phyloP scores from a whole-genome alignment of 2,329 filamentous ascomycete species.

The Exophiala viscosa region DNA sequence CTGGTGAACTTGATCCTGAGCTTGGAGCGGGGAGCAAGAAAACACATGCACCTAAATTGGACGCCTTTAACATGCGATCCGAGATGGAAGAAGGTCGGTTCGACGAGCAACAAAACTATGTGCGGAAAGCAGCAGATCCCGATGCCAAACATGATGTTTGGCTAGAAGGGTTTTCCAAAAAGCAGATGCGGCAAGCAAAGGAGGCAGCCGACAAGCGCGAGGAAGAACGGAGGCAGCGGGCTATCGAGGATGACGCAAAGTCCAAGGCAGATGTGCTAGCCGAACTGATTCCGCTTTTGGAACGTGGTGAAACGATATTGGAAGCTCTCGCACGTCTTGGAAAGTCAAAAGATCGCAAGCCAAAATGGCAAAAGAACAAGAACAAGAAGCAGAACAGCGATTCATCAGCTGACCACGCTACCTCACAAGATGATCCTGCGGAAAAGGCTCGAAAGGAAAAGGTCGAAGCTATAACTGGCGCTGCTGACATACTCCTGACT shows the following conservation, averaged over 20 bases:
- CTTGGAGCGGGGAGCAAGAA: conserved; percentile 87
- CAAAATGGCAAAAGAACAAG: conserved; percentile 40
- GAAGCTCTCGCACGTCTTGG: conserved; percentile 82
- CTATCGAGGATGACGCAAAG: conserved; percentile 69
- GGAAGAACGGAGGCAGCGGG: conserved; percentile 66
- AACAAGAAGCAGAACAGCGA: conserved; percentile 40
- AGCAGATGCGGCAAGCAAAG: conserved; percentile 83
- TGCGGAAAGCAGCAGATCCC: conserved; percentile 82
- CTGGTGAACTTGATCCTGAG: conserved; percentile 79
- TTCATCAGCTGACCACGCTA: conserved; percentile 6
- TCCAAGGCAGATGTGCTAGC: conserved; percentile 70
- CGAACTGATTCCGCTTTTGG: conserved; percentile 67
- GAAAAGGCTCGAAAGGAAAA: conserved; percentile 67
- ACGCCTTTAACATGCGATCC: conserved; percentile 88
- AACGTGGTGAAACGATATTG: conserved; percentile 78
- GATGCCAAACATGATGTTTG: conserved; percentile 89
- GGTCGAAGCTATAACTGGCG: conserved; percentile 80
- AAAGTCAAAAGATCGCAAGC: conserved; percentile 55
- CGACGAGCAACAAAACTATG: conserved; percentile 85
- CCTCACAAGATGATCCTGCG: conserved; percentile 58
- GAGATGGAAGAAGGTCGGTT: conserved; percentile 93
- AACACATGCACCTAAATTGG: conserved; percentile 86
- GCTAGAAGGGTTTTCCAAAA: conserved; percentile 89
- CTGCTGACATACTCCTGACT: conserved; percentile 80
- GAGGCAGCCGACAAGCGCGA: conserved; percentile 85